Conservation (phyloP, 345 rosid genomes). For the Laguncularia racemosa region DNA sequence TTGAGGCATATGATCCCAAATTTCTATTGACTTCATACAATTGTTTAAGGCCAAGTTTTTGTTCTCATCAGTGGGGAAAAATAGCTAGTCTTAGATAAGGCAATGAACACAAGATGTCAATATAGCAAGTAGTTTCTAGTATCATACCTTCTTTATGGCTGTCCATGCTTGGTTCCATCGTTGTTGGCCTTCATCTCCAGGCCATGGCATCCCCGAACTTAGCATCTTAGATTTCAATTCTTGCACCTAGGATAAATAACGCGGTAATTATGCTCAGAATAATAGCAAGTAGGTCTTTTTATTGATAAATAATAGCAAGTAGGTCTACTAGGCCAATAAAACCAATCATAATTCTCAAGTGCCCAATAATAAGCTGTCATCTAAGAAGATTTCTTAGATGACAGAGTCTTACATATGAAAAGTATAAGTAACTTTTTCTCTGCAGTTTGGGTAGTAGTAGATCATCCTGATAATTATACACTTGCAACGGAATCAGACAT, state of each 20-base stretch:
- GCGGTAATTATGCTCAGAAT: too few species aligned
- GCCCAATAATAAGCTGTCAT: background rate
- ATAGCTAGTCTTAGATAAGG: too few species aligned
- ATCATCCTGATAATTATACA: too few species aligned
- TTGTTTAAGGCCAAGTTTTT: too few species aligned
- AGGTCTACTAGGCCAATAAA: background rate
- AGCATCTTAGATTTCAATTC: slow-evolving; percentile 79
- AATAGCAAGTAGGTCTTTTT: background rate
- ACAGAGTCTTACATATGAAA: background rate
- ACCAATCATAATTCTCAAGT: background rate
- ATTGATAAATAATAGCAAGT: background rate
- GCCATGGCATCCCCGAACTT: slow-evolving; percentile 96
- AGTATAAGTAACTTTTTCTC: background rate
- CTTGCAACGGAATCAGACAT: too few species aligned
- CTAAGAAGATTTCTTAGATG: background rate
- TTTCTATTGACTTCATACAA: too few species aligned
- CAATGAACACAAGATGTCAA: too few species aligned
- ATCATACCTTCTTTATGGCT: slow-evolving; percentile 83
- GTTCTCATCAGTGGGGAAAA: too few species aligned
- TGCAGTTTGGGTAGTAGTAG: too few species aligned
- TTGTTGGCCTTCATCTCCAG: slow-evolving; percentile 88
- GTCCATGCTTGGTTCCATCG: slow-evolving; percentile 98
- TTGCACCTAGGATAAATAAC: slow-evolving; percentile 47
- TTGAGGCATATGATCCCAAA: too few species aligned
- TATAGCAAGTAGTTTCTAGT: too few species aligned